A percentile compares a stretch with the other conserved stretches of the same genome.
phyloP scores from a whole-genome alignment of 2,329 filamentous ascomycete genomes.

The Exserohilum turcica region DNA sequence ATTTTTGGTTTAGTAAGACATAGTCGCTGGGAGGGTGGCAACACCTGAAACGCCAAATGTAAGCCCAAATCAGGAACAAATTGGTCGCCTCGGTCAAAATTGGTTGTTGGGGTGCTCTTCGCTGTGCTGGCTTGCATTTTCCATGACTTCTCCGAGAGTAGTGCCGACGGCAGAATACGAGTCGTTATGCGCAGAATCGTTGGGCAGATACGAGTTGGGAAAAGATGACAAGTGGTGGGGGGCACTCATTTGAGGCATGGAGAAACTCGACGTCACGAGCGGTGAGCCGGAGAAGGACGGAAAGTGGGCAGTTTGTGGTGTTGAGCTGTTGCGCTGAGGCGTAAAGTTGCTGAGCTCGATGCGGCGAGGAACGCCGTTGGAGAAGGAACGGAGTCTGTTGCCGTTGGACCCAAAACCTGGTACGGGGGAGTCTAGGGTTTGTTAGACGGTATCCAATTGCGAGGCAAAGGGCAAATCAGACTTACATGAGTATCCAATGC shows the following conservation, averaged over 20 bases:
- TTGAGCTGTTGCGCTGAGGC: constrained; percentile 40
- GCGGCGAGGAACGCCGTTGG: constrained; percentile 45
- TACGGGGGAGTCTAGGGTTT: constrained; percentile 42
- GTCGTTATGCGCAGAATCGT: constrained; percentile 42
- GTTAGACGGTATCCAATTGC: constrained; percentile 19
- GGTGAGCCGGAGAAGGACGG: constrained; percentile 49
- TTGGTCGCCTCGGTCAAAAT: constrained; percentile 16
- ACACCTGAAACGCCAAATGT: constrained; percentile 15
- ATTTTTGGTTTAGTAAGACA: constrained; percentile 12
- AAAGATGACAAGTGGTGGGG: constrained; percentile 49
- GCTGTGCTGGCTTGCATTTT: constrained; percentile 40
- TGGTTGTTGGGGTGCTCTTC: constrained; percentile 36
- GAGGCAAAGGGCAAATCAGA: not conserved
- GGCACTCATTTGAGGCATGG: constrained; percentile 48
- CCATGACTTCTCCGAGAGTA: constrained; percentile 46
- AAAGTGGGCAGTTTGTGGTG: constrained; percentile 49
- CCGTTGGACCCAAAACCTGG: constrained; percentile 48
- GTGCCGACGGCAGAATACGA: constrained; percentile 44
- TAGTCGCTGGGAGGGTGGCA: not conserved
- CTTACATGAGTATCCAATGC: constrained; percentile 48
- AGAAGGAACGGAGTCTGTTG: constrained; percentile 49
- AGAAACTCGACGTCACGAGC: constrained; percentile 44
- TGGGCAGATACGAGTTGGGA: constrained; percentile 46
- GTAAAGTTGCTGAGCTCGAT: constrained; percentile 51
- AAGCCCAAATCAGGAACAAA: constrained; percentile 4